Evolutionary conservation across 2,329 filamentous ascomycete species (phyloP).

Genomic region (Xylaria hypoxylon): DNA sequence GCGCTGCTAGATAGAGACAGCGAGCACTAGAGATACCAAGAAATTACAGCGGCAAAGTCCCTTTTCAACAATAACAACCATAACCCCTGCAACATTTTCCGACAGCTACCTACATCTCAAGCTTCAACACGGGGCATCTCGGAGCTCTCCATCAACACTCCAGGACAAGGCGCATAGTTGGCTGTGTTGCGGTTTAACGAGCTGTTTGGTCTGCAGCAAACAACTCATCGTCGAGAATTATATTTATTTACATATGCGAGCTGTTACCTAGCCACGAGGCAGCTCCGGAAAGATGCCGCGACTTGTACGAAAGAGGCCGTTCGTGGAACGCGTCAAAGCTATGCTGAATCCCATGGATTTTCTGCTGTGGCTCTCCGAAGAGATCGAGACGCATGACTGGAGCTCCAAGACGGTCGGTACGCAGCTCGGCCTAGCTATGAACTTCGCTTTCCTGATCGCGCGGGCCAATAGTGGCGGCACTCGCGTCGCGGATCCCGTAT

Average conservation of each 20-base stretch:
- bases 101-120: background rate
- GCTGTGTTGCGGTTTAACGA: background rate
- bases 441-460: conserved; percentile 83
- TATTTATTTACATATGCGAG: conserved; percentile 6
- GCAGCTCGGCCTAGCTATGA: conserved; percentile 79
- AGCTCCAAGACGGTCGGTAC: conserved; percentile 83
- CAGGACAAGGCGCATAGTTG: background rate
- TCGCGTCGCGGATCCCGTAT: conserved; percentile 80
- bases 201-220: conserved; percentile 3
- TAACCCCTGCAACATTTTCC: conserved; percentile 38
- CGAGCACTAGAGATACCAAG: conserved; percentile 1
- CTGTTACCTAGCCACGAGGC: conserved; percentile 10
- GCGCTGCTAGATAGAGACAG: no score
- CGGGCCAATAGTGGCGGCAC: conserved; percentile 77
- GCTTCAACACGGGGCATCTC: conserved; percentile 21
- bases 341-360: conserved; percentile 90
- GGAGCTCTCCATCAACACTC: conserved; percentile 10
- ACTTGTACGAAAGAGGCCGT: conserved; percentile 83
- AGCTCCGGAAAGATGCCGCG: conserved; percentile 68
- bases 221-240: conserved; percentile 4
- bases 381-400: conserved; percentile 91
- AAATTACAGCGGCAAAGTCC: background rate
- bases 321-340: conserved; percentile 82
- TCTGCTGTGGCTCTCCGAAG: conserved; percentile 89
- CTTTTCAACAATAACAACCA: conserved; percentile 34